A percentile compares a stretch with the other conserved stretches of the same genome.
Evolutionary conservation across 2,329 filamentous ascomycete genomes (phyloP).

Genomic region (Calycina herbarum): DNA sequence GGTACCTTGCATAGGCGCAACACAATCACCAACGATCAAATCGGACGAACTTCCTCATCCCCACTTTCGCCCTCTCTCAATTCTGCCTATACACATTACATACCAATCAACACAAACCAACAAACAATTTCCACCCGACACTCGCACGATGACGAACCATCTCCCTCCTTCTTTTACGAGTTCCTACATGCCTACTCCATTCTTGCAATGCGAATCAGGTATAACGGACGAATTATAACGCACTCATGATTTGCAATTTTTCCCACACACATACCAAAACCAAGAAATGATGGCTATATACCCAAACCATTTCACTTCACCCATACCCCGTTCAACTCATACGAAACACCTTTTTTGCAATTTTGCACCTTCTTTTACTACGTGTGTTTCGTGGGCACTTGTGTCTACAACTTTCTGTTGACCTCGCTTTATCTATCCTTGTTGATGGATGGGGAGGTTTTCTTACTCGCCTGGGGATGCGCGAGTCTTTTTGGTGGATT

Average conservation of each 20-base stretch:
- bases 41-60: not conserved
- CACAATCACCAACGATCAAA: not conserved
- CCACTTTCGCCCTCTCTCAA: too few relatives aligned
- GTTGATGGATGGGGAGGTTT: too few relatives aligned
- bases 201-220: too few relatives aligned
- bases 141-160: conserved; percentile 12
- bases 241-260: conserved; percentile 1
- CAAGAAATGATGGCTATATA: not conserved
- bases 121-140: too few relatives aligned
- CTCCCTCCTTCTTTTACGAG: conserved; percentile 26
- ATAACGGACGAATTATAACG: conserved; percentile 15
- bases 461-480: too few relatives aligned
- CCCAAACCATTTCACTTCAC: conserved; percentile 21
- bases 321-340: conserved; percentile 26
- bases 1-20: conserved; percentile 17
- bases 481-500: too few relatives aligned
- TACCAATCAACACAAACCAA: not conserved
- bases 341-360: too few relatives aligned
- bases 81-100: too few relatives aligned
- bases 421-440: too few relatives aligned
- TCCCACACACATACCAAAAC: conserved; percentile 8
- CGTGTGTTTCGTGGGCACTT: too few relatives aligned
- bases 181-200: conserved; percentile 11
- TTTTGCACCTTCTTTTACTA: too few relatives aligned
- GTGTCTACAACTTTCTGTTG: too few relatives aligned